Evolutionary conservation across 768 basidiomycete species (phyloP), one percentile per base, ranked within the genome.

Genomic region (Neoboletus magnificus): DNA sequence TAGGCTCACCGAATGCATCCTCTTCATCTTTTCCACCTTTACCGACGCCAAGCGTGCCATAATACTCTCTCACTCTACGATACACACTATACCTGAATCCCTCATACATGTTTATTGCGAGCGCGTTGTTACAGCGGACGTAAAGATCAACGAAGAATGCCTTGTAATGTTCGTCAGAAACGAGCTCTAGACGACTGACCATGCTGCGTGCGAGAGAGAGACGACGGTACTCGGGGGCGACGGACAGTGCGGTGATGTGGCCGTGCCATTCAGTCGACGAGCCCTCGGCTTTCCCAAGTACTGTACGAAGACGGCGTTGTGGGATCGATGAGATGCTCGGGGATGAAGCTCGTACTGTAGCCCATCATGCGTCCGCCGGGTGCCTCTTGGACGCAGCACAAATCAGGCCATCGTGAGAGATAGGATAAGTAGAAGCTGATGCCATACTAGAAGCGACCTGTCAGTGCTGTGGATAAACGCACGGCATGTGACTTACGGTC

Each of bases 101-200:
- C 69, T 98, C 93, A 66, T 98, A 98, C 88, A 99, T 89, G 20
- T 76, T 78, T 56, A 96, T 91, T 20, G 96, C 97, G 22, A 93
- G 77, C 3, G 72, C 63, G 62, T 96, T 97, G 56, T 86, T 86
- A 64, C 91, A 93, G 49, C 97, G 84, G 54, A 98, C 96, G 68
- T 93, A 98, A 22, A 99, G 81, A 72, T 98, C 97, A 46, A 98
- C 93, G 65, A 96, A 98, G 79, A 84, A 90, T 4, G 86, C 91
- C 58, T 82, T 82, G 77, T 93, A 90, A 25, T 79, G 79, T 56
- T 85, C 80, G 69, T 94, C 87, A 1, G 91, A 92, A 9, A 93
- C 87, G 62, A 81, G 78, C 71, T 98, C 96, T 43, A 99, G 86
- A 46, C 90, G 77, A 58, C 77, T 69, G 84, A 96, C 92, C 83